Conservation (phyloP, 164 flowering plant genomes). For the Aristolochia californica region DNA sequence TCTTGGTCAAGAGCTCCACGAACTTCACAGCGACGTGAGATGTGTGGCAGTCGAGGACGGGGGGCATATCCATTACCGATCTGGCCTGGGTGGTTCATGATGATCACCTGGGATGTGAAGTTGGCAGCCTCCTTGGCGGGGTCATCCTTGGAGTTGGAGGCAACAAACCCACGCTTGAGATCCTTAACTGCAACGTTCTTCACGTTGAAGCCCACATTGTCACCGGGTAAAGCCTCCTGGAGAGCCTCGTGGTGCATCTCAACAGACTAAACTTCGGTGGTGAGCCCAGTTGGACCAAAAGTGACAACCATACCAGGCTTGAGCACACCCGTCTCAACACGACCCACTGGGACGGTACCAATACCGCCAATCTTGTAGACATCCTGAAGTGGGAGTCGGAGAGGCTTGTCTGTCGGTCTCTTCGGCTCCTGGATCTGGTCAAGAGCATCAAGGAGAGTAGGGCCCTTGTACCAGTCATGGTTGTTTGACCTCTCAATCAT, state of each 20-base stretch:
- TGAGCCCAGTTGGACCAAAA: constrained; percentile 12
- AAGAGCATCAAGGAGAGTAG: constrained; percentile 8
- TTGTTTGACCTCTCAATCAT: too few species aligned
- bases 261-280: constrained; percentile 18
- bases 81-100: constrained; percentile 23
- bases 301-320: constrained; percentile 8
- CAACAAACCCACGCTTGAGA: too few species aligned
- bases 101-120: constrained; percentile 20
- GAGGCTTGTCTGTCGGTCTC: constrained; percentile 10
- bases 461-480: constrained; percentile 13
- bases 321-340: too few species aligned
- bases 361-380: constrained; percentile 13
- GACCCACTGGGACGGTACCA: constrained; percentile 15
- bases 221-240: too few species aligned
- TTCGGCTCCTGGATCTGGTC: constrained; percentile 9
- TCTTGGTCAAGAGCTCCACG: constrained; percentile 17
- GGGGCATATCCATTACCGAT: constrained; percentile 17
- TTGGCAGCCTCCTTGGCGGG: too few species aligned
- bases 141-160: too few species aligned
- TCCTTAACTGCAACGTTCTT: too few species aligned
- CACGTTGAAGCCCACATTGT: too few species aligned
- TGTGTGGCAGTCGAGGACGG: constrained; percentile 16
- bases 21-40: constrained; percentile 18
- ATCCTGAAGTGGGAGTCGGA: constrained; percentile 8
- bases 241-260: too few species aligned